Evolutionary conservation across 805 yeast species (phyloP), one percentile per base, ranked within the genome.

Genomic region (Sungouiozyma intestinalis): DNA sequence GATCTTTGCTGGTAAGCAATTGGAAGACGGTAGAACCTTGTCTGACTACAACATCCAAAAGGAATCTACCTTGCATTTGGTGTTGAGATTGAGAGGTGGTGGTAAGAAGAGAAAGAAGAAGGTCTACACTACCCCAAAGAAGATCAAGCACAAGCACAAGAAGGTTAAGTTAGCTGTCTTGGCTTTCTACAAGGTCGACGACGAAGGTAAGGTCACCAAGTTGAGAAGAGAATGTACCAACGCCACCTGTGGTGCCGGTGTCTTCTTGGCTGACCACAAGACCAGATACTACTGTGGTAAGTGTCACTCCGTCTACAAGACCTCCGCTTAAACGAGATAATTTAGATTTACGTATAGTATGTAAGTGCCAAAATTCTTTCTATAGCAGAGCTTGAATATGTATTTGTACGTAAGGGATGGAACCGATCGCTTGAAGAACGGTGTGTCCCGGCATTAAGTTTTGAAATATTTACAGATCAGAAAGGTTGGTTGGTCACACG

Each of bases 41-140:
- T 81, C 95, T 53, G 96, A 88, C 74, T 88, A 88, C 90, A 88
- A 88, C 83, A 88, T 88, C 69, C 95, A 87, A 74, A 88, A 88
- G 77, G 97, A 88, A 74, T 86, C 96, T 51, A 88, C 97, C 49
- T 71, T 88, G 43, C 96, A 90, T 72, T 80, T 90, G 74, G 97
- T 90, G 54, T 76, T 90, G 56, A 87, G 97, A 79, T 84, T 90
- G 69, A 85, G 97, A 77, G 97, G 97, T 77, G 96, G 95, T 75
- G 95, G 95, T 79, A 92, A 88, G 85, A 92, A 92, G 92, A 90
- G 95, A 82, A 92, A 92, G 92, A 92, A 92, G 96, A 90, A 90
- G 94, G 97, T 87, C 70, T 92, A 90, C 90, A 90, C 97, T 77
- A 90, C 97, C 69, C 98, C 98, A 79, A 92, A 92, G 88, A 94